A percentile compares a stretch with the other conserved stretches of the same genome.
Evolutionary conservation across 441 rosid genomes (phyloP).

Genomic region (Arabidopsis hybrid): DNA sequence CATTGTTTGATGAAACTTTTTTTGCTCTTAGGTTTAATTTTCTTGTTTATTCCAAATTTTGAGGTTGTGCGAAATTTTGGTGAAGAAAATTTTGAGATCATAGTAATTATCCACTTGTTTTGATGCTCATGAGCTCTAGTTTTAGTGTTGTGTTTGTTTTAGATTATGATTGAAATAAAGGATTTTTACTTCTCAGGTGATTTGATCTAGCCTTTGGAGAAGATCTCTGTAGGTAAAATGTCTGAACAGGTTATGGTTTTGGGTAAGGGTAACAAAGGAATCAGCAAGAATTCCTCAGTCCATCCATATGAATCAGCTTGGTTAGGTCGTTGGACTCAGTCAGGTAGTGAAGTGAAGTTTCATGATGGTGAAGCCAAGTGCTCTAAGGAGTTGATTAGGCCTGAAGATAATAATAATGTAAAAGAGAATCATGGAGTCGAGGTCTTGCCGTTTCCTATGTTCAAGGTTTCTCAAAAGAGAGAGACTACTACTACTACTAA

Average conservation of each 20-base stretch:
- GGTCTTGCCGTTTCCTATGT: constrained; percentile 37
- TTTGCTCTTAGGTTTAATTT: background rate
- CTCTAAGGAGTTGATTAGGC: constrained; percentile 22
- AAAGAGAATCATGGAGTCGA: constrained; percentile 24
- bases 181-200: constrained; percentile 9
- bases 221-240: constrained; percentile 33
- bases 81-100: background rate
- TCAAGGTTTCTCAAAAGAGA: constrained; percentile 43
- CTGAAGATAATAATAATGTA: constrained; percentile 30
- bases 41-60: constrained; percentile 4
- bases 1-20: background rate
- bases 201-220: constrained; percentile 20
- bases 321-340: constrained; percentile 48
- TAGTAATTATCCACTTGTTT: background rate
- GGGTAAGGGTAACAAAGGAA: constrained; percentile 37
- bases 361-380: constrained; percentile 6
- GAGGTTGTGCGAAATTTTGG: constrained; percentile 10
- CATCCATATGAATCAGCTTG: constrained; percentile 41
- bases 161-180: background rate
- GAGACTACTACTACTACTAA: background rate
- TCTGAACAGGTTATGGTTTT: constrained; percentile 37
- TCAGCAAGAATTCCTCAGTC: constrained; percentile 25
- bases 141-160: background rate
- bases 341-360: constrained; percentile 19
- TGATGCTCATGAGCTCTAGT: background rate